phyloP scores from a whole-genome alignment of 2,329 filamentous ascomycete genomes.

The Malbranchea cinnamomea region DNA sequence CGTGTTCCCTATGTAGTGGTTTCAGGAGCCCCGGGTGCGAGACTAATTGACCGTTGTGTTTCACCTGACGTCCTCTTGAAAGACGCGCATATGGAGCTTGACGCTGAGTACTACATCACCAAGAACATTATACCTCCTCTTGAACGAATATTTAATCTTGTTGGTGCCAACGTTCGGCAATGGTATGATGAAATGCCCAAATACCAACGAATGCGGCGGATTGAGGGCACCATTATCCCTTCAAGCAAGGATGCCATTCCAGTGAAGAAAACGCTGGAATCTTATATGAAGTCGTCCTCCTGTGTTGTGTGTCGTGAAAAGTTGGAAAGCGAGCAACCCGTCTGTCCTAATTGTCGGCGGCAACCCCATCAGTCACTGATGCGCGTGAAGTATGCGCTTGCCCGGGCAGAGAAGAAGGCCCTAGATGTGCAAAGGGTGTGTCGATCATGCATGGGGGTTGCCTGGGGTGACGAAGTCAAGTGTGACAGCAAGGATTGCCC shows the following conservation, averaged over 20 bases:
- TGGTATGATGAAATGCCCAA: slow-evolving; percentile 99
- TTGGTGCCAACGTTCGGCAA: slow-evolving; percentile 73
- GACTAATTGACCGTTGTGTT: slow-evolving; percentile 79
- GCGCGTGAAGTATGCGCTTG: slow-evolving; percentile 47
- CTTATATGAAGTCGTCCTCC: slow-evolving; percentile 69
- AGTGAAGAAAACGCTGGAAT: slow-evolving; percentile 64
- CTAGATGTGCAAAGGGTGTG: slow-evolving; percentile 57
- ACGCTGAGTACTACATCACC: slow-evolving; percentile 91
- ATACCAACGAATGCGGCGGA: slow-evolving; percentile 55
- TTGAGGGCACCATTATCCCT: slow-evolving; percentile 27
- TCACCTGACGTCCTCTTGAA: slow-evolving; percentile 68
- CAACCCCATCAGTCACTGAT: slow-evolving; percentile 44
- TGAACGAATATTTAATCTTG: slow-evolving; percentile 90
- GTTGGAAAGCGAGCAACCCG: slow-evolving; percentile 26
- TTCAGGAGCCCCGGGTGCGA: slow-evolving; percentile 69
- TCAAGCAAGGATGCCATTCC: slow-evolving; percentile 2
- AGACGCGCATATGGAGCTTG: slow-evolving; percentile 64
- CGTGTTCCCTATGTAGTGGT: slow-evolving; percentile 90
- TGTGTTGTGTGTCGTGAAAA: slow-evolving; percentile 63
- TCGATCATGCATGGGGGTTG: slow-evolving; percentile 60
- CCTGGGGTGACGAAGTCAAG: slow-evolving; percentile 59
- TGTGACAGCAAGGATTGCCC: slow-evolving; percentile 90
- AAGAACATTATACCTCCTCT: slow-evolving; percentile 93
- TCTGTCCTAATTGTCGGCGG: slow-evolving; percentile 24
- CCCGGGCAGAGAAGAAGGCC: slow-evolving; percentile 47